Base-by-base conservation (phyloP, 768 basidiomycete species). In the Suillus tomentosus region DNA sequence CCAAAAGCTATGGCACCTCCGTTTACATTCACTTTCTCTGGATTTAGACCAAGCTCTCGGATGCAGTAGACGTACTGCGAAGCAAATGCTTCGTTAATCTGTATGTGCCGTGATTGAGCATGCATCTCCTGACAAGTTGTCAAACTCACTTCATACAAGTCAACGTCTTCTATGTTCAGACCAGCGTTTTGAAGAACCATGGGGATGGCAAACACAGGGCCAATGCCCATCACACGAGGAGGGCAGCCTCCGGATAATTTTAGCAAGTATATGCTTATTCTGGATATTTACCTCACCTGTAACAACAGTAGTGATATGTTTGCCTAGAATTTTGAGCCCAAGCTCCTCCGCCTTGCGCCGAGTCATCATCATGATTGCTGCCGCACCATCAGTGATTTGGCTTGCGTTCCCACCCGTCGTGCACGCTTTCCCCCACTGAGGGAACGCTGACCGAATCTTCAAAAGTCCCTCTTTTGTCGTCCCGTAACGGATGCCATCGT, bases 31-130 rank as follows among this genome's bases (percentile, higher is more conserved):
- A 94, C 87, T 81, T 91, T 85, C 59, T 81, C 79, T n/a, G 73
- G 75, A 64, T 85, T 80, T 31, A 96, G 79, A 14, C 80, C 82
- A 19, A 95, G 85, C 63, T 83, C 73, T 67, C 87, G 87, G 42
- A 92, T 76, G 58, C 84, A 85, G 72, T 96, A 93, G 0, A 90
- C 84, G 64, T 84, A 91, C 78, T 91, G 91, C 0, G 91, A 92
- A 11, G 93, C 92, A 69, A 96, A 95, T 0, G 94, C 94, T 71
- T 96, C 94, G 71, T 96, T 96, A 74, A 96, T 90, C 91, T 94
- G 58, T 31, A 47, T n/a, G 40, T 13, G 8, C 63, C 2, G 24
- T 24, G 39, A 56, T 54, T 66, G 10, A 63, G 14, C 48, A 45
- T 64, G n/a, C 36, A 24, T 13, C 39, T 31, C 17, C n/a, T 31